Base-by-base conservation (phyloP, 2,329 filamentous ascomycete species). In the Fusarium beomiforme region DNA sequence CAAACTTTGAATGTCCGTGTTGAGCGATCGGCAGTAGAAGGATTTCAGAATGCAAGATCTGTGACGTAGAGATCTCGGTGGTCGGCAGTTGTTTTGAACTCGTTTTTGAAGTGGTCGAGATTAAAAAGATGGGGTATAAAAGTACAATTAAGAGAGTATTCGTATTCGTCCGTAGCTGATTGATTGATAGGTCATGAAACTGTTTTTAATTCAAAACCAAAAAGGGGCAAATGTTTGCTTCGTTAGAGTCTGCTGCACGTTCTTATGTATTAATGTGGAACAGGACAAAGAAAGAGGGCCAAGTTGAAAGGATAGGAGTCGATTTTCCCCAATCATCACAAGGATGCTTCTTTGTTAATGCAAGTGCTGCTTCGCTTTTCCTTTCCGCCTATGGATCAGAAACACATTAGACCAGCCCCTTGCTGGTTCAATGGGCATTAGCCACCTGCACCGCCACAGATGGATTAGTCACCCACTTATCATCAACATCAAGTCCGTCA, bases 161-260 rank as follows among this genome's bases (percentile, higher is more conserved):
- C 59, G 70, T 73, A 56, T 61, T 60, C 65, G 37, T 67, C 42
- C 69, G 59, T 26, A 21, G 31, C 21, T 34, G 17, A 46, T 55
- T 46, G 16, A 49, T 44, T 54, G 63, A 58, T 58, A 54, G 55
- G 36, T 73, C 67, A 55, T 69, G 44, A 62, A 61, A 47, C 63
- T 43, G 68, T 33, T 16, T n/a, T 51, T 58, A 69, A 69, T 69
- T 64, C 58, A 62, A 56, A 54, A 74, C 71, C 62, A 71, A 74
- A 75, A 68, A 58, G 51, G 71, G 66, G 61, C 23, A 42, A 29
- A 14, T 54, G 51, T 53, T 54, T 51, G 49, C 34, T 60, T 66
- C 59, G 57, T 55, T 55, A 57, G 56, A 67, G 51, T 36, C 47
- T 37, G 43, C 36, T n/a, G 39, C 24, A 37, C 16, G 37, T 58